phyloP scores from a whole-genome alignment of 371 early-diverging fungal genomes.

The Syncephalastrum racemosum region DNA sequence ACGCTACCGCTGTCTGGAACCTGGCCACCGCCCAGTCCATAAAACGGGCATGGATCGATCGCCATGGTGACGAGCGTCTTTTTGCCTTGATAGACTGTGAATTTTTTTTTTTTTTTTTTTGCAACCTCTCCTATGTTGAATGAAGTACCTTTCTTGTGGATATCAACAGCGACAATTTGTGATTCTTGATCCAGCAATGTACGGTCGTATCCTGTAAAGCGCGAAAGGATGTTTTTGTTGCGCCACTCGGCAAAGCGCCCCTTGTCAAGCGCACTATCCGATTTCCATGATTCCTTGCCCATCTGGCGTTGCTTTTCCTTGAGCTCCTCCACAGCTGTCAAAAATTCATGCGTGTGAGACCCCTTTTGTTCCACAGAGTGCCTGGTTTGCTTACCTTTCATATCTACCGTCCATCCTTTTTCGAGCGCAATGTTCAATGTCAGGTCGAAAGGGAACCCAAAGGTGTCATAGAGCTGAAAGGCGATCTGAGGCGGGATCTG shows the following conservation, averaged over 20 bases:
- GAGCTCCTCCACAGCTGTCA: slow-evolving; percentile 51
- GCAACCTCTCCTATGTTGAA: neutral
- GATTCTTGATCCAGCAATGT: slow-evolving; percentile 46
- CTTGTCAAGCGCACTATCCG: slow-evolving; percentile 27
- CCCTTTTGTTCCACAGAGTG: neutral
- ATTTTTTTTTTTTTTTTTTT: too few relatives aligned
- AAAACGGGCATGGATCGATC: slow-evolving; percentile 75
- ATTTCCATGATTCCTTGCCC: slow-evolving; percentile 62
- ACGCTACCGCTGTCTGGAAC: slow-evolving; percentile 62
- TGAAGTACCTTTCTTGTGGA: slow-evolving; percentile 32
- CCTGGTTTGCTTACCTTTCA: slow-evolving; percentile 33
- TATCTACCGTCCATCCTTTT: slow-evolving; percentile 69
- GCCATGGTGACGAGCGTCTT: slow-evolving; percentile 45
- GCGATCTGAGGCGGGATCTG: slow-evolving; percentile 55
- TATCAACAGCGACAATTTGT: slow-evolving; percentile 51
- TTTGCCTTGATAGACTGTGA: slow-evolving; percentile 5
- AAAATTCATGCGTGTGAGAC: neutral
- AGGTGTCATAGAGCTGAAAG: slow-evolving; percentile 74
- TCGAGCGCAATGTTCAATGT: slow-evolving; percentile 70
- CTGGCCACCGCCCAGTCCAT: slow-evolving; percentile 78
- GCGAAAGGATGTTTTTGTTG: slow-evolving; percentile 39
- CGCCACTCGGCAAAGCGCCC: slow-evolving; percentile 40
- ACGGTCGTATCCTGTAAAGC: slow-evolving; percentile 60
- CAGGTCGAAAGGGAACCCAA: slow-evolving; percentile 78
- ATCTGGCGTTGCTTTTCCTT: slow-evolving; percentile 54